These are phyloP conservation scores for Gryganskiella cystojenkinii DNA, from an alignment of 192 early-diverging fungal species.

Conservation along the genomic window DNA sequence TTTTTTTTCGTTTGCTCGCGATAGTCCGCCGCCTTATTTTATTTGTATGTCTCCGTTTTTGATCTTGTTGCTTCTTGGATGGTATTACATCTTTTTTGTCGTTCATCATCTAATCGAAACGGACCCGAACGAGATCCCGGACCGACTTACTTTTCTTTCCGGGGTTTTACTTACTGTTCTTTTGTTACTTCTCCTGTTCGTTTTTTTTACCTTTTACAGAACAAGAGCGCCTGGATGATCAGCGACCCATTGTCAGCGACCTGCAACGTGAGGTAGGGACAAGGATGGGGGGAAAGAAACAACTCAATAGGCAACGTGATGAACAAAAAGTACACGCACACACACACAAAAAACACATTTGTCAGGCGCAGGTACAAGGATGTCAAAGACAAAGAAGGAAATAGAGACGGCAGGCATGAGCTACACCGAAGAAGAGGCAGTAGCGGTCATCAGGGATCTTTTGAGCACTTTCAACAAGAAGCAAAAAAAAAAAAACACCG, in stretches of 20 bases:
- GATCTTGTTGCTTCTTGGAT: not conserved
- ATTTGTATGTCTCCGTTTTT: not conserved
- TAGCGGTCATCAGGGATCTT: no score
- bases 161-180: not conserved
- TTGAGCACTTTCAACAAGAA: not conserved
- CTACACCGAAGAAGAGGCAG: not conserved
- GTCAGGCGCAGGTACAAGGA: not conserved
- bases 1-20: not conserved
- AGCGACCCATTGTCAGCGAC: constrained; percentile 44
- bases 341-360: constrained; percentile 1
- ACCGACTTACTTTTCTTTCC: no score
- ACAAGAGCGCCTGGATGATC: constrained; percentile 38
- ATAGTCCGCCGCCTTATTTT: no score
- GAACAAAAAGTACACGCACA: not conserved
- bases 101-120: no score
- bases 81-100: not conserved
- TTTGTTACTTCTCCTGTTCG: not conserved
- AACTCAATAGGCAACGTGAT: not conserved
- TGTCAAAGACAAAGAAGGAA: not conserved
- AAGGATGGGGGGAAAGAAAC: not conserved
- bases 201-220: constrained; percentile 12
- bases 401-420: not conserved
- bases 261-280: constrained; percentile 49
- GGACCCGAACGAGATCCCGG: no score
- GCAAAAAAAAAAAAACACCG: constrained; percentile 2